Base-by-base conservation (phyloP, 768 basidiomycete genomes). In the Kwoniella heveanensis region DNA sequence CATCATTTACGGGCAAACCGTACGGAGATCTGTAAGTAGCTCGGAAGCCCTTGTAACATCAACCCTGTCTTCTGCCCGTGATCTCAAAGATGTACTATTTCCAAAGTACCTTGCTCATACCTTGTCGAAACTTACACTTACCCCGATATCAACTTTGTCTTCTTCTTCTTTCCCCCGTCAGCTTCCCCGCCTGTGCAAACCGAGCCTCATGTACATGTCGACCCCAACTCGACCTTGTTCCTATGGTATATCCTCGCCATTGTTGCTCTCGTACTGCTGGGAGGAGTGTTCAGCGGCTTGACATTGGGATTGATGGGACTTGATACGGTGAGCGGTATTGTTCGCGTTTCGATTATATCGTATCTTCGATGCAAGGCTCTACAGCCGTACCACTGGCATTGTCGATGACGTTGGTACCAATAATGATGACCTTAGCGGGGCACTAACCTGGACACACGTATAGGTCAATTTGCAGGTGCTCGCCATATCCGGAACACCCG, bases 391-490 rank as follows among this genome's bases (percentile, higher is more conserved):
- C n/a, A n/a, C n/a, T n/a, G n/a, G n/a, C n/a, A n/a, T n/a, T n/a
- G n/a, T n/a, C n/a, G n/a, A n/a, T n/a, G n/a, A n/a, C n/a, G n/a
- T n/a, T n/a, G n/a, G n/a, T n/a, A n/a, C n/a, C n/a, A n/a, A n/a
- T n/a, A n/a, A n/a, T n/a, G n/a, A n/a, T n/a, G n/a, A n/a, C n/a
- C n/a, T n/a, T n/a, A n/a, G n/a, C n/a, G n/a, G n/a, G n/a, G n/a
- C n/a, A n/a, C n/a, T n/a, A n/a, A n/a, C n/a, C n/a, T n/a, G n/a
- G n/a, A n/a, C n/a, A n/a, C n/a, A 13, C 32, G 13, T 6, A 32
- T 32, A 76, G 74, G 74, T 76, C 8, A 76, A 76, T 46, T 66
- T 76, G 9, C 70, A 76, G 46, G 74, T 76, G n/a, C 59, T 76
- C 9, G 55, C 63, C n/a, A 57, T 70, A 26, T 60, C 74, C 2